Evolutionary conservation across 23 red algal species (phyloP).

Genomic region (Gracilaria vermiculophylla): DNA sequence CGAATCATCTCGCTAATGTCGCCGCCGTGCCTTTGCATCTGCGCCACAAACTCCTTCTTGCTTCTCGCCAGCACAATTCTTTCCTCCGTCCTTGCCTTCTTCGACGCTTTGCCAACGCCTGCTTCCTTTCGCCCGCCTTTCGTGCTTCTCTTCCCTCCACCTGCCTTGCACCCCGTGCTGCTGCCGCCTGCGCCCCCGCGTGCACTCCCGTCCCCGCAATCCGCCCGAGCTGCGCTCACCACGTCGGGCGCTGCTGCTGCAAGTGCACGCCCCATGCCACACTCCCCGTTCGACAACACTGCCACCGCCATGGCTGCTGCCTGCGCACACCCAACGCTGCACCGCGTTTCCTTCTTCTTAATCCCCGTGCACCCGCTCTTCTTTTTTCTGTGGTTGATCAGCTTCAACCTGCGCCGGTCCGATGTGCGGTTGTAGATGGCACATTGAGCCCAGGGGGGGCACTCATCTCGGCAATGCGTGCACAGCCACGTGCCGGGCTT

Average conservation of each 20-base stretch:
- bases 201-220: too few species aligned
- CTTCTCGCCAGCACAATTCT: not conserved
- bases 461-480: constrained; percentile 73
- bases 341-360: too few species aligned
- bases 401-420: constrained; percentile 57
- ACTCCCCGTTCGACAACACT: too few species aligned
- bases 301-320: not conserved
- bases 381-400: constrained; percentile 62
- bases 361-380: too few species aligned
- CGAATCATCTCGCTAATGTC: not conserved
- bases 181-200: too few species aligned
- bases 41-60: not conserved
- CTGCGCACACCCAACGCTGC: too few species aligned
- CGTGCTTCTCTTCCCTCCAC: not conserved
- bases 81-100: not conserved
- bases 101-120: not conserved
- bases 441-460: constrained; percentile 67
- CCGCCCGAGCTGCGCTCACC: too few species aligned
- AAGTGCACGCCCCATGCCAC: too few species aligned
- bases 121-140: not conserved
- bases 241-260: not conserved
- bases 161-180: too few species aligned
- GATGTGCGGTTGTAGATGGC: constrained; percentile 77
- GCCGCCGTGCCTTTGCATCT: not conserved
- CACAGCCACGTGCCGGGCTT: constrained; percentile 53